phyloP scores from a whole-genome alignment of 2,329 filamentous ascomycete genomes.

The Tricladium varicosporioides region DNA sequence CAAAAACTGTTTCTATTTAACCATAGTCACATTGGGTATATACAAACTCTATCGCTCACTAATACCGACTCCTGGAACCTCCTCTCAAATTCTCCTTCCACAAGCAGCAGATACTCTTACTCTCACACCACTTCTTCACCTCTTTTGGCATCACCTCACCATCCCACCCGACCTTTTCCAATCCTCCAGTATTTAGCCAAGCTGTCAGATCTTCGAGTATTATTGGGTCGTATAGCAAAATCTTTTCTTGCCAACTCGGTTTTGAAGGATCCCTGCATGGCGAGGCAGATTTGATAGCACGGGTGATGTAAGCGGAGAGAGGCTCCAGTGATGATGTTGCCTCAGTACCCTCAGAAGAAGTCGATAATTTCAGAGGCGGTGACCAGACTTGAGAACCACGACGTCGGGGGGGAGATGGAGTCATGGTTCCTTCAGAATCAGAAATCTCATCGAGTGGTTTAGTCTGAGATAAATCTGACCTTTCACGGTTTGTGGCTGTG shows the following conservation, averaged over 20 bases:
- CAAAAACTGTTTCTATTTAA: no score
- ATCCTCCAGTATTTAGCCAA: conserved; percentile 76
- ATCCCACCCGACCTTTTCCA: conserved; percentile 62
- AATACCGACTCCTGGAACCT: conserved; percentile 28
- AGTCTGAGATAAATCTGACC: conserved; percentile 8
- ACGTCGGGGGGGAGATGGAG: conserved; percentile 29
- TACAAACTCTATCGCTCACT: not conserved
- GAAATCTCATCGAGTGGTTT: conserved; percentile 45
- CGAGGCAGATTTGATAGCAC: conserved; percentile 51
- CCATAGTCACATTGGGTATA: no score
- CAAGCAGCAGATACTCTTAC: conserved; percentile 79
- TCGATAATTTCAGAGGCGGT: conserved; percentile 15
- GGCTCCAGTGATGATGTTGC: conserved; percentile 42
- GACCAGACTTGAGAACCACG: conserved; percentile 18
- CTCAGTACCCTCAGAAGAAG: no score
- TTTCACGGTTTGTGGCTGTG: conserved; percentile 12
- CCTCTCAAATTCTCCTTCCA: conserved; percentile 47
- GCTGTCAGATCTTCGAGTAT: conserved; percentile 78
- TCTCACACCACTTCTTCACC: conserved; percentile 89
- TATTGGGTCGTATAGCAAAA: conserved; percentile 89
- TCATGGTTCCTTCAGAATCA: conserved; percentile 43
- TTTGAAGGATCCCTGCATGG: conserved; percentile 46
- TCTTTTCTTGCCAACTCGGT: conserved; percentile 86
- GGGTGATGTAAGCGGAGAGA: conserved; percentile 53
- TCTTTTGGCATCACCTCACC: conserved; percentile 60